Base-by-base conservation (phyloP, 2,329 filamentous ascomycete genomes). In the Phaeomoniella chlamydospora region DNA sequence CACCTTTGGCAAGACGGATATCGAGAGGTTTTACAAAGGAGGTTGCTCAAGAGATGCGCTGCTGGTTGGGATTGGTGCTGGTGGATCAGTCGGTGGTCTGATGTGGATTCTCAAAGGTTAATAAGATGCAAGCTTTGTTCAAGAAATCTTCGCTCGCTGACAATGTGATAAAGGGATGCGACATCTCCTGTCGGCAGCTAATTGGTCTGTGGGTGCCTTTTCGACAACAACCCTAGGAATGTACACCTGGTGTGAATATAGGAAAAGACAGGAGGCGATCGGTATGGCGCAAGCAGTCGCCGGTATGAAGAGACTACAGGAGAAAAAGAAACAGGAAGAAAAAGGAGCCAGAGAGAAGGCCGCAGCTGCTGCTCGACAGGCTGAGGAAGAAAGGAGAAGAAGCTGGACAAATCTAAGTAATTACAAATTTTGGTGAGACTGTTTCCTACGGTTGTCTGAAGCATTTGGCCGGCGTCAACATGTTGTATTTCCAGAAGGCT, bases 251-350 rank as follows among this genome's bases (percentile, higher is more conserved):
- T 96, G 88, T 60, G 77, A 86, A 50, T 77, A 77, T 45, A 70
- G 72, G 42, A 70, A 86, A 40, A 67, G 72, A 33, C 68, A 79
- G 41, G 88, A 96, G 58, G 73, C 78, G 48, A 74, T 77, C 42
- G 80, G 84, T 42, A 88, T 98, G 77, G 80, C 81, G 55, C 68
- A 85, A 44, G 82, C 82, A 3, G 79, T 93, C 37, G 84, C 93
- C 52, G 73, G 90, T 39, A 79, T 88, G 56, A 76, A 80, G 50
- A 67, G 72, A 48, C 77, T 86, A 56, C 77, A 82, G 50, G 65
- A 68, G 3, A 75, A 81, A 55, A 72, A 77, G 52, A 68, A 76
- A 46, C 56, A 54, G 40, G 59, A 64, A 35, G 46, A 53, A 31
- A 64, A 62, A 44, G 62, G 63, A 36, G 49, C 43, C 14, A 51